These are phyloP conservation scores for Nakazawaea wyomingensis DNA, from an alignment of 805 yeast genomes.

Conservation along the genomic window DNA sequence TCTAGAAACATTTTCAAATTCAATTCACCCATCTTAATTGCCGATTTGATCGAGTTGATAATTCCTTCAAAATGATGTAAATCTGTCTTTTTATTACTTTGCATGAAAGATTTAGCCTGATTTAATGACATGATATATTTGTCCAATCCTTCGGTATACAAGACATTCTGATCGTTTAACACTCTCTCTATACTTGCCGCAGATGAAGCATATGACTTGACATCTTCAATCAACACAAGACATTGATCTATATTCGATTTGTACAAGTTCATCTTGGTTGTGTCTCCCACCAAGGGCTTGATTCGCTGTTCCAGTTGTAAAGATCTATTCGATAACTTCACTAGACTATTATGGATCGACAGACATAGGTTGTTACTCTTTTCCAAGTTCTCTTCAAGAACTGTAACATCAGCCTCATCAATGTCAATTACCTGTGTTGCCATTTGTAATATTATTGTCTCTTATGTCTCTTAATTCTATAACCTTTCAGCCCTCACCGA, in stretches of 20 bases:
- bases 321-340: slow-evolving; percentile 47
- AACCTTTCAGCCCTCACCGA: too few species aligned
- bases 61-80: slow-evolving; percentile 63
- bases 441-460: neutral
- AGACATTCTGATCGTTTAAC: slow-evolving; percentile 14
- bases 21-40: slow-evolving; percentile 53
- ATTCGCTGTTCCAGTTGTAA: slow-evolving; percentile 55
- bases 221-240: slow-evolving; percentile 38
- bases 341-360: slow-evolving; percentile 51
- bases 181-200: slow-evolving; percentile 36
- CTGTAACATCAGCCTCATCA: slow-evolving; percentile 81
- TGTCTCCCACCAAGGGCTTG: slow-evolving; percentile 65
- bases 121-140: slow-evolving; percentile 28
- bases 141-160: slow-evolving; percentile 28
- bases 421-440: slow-evolving; percentile 36
- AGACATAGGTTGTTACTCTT: slow-evolving; percentile 52
- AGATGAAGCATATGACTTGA: slow-evolving; percentile 42
- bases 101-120: slow-evolving; percentile 41
- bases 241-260: slow-evolving; percentile 56
- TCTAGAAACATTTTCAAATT: slow-evolving; percentile 47
- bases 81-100: slow-evolving; percentile 33
- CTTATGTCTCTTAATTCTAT: neutral
- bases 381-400: slow-evolving; percentile 66
- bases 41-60: slow-evolving; percentile 49
- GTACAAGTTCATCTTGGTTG: slow-evolving; percentile 48